phyloP scores from a whole-genome alignment of 768 basidiomycete genomes.

The Russula virescens region DNA sequence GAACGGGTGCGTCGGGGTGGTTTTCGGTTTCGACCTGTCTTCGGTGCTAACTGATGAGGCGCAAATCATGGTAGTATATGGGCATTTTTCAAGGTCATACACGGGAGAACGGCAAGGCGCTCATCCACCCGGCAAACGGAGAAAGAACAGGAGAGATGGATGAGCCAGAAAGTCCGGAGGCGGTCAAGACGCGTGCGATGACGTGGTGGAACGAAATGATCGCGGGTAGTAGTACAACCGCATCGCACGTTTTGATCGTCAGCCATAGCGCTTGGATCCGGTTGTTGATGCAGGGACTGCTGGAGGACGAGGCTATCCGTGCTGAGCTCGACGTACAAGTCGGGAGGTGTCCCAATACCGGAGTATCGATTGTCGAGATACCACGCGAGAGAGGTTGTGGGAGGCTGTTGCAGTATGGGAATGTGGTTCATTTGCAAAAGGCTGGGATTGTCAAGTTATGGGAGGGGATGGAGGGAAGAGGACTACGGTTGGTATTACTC shows the following conservation, averaged over 20 bases:
- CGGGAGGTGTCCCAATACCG: constrained; percentile 46
- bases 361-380: constrained; percentile 57
- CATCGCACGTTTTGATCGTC: constrained; percentile 43
- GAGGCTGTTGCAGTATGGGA: constrained; percentile 47
- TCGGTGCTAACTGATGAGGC: neutral
- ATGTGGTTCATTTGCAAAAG: constrained; percentile 46
- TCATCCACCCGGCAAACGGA: neutral
- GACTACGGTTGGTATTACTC: too few species aligned
- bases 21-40: neutral
- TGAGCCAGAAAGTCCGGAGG: constrained; percentile 20
- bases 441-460: too few species aligned
- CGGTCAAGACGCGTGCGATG: constrained; percentile 37
- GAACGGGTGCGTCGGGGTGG: constrained; percentile 52
- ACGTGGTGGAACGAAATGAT: constrained; percentile 58
- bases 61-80: constrained; percentile 48
- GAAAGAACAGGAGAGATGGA: constrained; percentile 10
- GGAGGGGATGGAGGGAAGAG: too few species aligned
- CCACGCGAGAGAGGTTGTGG: constrained; percentile 33
- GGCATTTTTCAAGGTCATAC: constrained; percentile 53
- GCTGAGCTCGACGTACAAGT: constrained; percentile 32
- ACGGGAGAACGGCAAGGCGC: neutral
- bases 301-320: constrained; percentile 36
- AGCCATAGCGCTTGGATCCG: constrained; percentile 64
- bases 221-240: constrained; percentile 21
- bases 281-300: constrained; percentile 44